These are phyloP conservation scores for Kingdonia uniflora DNA, from an alignment of 164 flowering plant species.

Conservation along the genomic window DNA sequence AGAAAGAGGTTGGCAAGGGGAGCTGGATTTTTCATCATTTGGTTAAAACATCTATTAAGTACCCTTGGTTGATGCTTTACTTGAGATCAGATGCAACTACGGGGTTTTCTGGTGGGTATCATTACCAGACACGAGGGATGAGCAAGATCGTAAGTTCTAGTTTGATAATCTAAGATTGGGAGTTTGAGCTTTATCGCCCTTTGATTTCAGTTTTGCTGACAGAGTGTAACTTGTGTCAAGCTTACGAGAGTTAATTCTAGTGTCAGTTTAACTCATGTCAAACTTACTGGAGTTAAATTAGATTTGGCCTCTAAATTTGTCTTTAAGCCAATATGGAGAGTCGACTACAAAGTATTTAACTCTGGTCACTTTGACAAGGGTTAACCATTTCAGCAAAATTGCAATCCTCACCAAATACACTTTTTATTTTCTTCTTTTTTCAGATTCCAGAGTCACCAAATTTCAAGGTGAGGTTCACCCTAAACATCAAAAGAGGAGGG, in stretches of 20 bases:
- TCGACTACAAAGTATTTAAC: too few species aligned
- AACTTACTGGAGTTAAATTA: too few species aligned
- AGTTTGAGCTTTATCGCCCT: too few species aligned
- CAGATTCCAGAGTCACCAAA: conserved; percentile 33
- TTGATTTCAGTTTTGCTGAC: too few species aligned
- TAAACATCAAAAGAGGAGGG: conserved; percentile 26
- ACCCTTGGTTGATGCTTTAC: conserved; percentile 80
- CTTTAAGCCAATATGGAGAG: too few species aligned
- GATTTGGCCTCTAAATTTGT: too few species aligned
- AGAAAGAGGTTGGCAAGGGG: conserved; percentile 49
- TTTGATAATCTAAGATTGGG: too few species aligned
- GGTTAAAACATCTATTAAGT: conserved; percentile 53
- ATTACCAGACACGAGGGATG: conserved; percentile 52
- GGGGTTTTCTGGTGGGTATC: conserved; percentile 69
- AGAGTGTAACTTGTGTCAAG: too few species aligned
- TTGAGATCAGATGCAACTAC: conserved; percentile 49
- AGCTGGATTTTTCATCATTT: conserved; percentile 57
- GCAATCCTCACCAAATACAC: too few species aligned
- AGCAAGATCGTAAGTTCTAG: conserved; percentile 44
- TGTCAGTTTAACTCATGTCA: neutral
- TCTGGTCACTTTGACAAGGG: too few species aligned
- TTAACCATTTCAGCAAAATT: too few species aligned
- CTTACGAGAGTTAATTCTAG: too few species aligned
- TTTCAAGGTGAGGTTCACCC: conserved; percentile 26
- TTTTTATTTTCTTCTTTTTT: neutral